Evolutionary conservation across 768 basidiomycete species (phyloP), one percentile per base, ranked within the genome.

Genomic region (Pleurotus citrinopileatus): DNA sequence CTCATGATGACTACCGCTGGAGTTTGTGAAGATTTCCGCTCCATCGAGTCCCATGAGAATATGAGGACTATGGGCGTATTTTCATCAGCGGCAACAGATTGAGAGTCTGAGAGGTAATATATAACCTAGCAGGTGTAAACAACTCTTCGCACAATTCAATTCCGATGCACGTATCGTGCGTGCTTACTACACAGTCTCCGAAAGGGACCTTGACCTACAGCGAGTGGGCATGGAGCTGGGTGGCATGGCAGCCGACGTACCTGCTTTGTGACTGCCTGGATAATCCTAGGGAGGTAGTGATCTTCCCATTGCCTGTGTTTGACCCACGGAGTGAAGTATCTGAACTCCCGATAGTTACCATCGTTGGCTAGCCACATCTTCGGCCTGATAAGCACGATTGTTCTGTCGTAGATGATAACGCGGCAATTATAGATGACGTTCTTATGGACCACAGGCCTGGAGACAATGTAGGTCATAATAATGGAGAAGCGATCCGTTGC

Each of bases 351-450:
- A 68, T 99, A 99, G 65, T 98, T 98, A 3, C 97, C 97, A 62
- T 97, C 94, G 65, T 98, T 98, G 1, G 97, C 97, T 42, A 99
- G 77, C 97, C 97, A 99, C 95, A 99, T 95, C 75, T 98, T 99
- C 0, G 97, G 97, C 20, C 97, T 85, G 59, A 99, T 98, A 58
- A 98, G 83, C 1, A 98, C 71, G 56, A 99, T 94, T 71, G 91
- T 81, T 53, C 83, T 78, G 70, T 94, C 78, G 64, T 93, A 81
- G 38, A 95, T 83, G 66, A 98, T 87, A 29, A 98, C 78, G 17
- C 97, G 87, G 67, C 94, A 97, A 65, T 99, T 99, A 74, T 98
- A 98, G 59, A 89, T 95, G 43, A 94, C 94, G 66, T 97, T 98
- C 80, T 98, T 98, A 80, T 99, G 97, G 1, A 88, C 81, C 52